Conservation (phyloP, 1,284 basidiomycete genomes). For the Wallemia hederae region DNA sequence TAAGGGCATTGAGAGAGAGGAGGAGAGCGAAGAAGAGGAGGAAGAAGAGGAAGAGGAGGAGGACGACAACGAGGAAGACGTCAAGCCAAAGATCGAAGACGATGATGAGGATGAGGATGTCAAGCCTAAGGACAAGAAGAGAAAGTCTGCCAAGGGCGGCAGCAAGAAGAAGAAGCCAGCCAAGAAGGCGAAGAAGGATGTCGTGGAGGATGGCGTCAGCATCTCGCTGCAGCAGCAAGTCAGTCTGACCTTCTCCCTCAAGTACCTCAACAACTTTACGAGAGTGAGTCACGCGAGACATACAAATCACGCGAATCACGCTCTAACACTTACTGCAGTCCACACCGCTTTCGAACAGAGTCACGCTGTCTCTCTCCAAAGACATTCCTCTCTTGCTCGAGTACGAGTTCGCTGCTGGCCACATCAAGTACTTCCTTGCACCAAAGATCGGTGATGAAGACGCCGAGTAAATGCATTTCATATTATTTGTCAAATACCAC, state of each 20-base stretch:
- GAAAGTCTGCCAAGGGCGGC: constrained; percentile 19
- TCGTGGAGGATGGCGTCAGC: constrained; percentile 25
- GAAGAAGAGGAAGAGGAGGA: constrained; percentile 11
- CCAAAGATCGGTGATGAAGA: constrained; percentile 57
- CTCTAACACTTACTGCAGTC: constrained; percentile 22
- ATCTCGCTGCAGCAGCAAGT: constrained; percentile 79
- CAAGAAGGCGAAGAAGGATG: constrained; percentile 13
- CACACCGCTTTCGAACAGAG: constrained; percentile 37
- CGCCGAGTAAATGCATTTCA: not conserved
- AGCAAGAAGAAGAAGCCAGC: constrained; percentile 17
- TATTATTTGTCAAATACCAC: not conserved
- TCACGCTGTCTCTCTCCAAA: constrained; percentile 61
- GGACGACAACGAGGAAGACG: constrained; percentile 17
- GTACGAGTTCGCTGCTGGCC: constrained; percentile 54
- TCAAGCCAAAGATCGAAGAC: constrained; percentile 16
- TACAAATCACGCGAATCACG: not conserved
- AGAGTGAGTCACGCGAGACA: constrained; percentile 14
- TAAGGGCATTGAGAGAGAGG: constrained; percentile 8
- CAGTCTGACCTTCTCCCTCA: constrained; percentile 77
- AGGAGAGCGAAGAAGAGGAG: constrained; percentile 9
- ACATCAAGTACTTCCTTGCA: constrained; percentile 59
- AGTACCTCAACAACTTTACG: constrained; percentile 91
- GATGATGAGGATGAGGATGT: constrained; percentile 22
- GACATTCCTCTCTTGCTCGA: constrained; percentile 68
- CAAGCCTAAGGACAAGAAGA: constrained; percentile 26